Evolutionary conservation across 2,329 filamentous ascomycete species (phyloP).

Genomic region (Lanzia echinophila): DNA sequence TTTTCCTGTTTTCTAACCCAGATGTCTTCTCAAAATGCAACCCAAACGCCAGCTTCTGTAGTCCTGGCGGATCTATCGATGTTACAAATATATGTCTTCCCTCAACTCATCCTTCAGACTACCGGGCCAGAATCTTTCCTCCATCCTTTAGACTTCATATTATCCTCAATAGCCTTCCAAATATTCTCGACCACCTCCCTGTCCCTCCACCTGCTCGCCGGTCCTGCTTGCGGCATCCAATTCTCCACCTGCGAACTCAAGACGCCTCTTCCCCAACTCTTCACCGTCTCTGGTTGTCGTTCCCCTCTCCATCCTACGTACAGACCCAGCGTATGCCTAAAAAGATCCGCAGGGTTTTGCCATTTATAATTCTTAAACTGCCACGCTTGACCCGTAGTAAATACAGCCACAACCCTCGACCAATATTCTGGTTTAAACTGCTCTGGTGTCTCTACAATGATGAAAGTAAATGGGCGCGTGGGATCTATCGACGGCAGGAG

Average conservation of each 20-base stretch:
- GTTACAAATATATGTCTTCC: background rate
- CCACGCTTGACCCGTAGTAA: constrained; percentile 96
- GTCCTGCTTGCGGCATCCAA: constrained; percentile 52
- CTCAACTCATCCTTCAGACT: background rate
- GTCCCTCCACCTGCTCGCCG: constrained; percentile 65
- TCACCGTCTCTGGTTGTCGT: constrained; percentile 67
- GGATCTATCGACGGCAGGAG: constrained; percentile 65
- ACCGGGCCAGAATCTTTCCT: constrained; percentile 59
- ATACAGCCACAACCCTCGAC: constrained; percentile 89
- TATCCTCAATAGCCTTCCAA: constrained; percentile 81
- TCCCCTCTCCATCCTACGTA: constrained; percentile 92
- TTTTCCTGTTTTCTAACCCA: background rate
- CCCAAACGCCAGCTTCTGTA: constrained; percentile 4
- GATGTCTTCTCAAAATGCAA: background rate
- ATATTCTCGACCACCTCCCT: constrained; percentile 88
- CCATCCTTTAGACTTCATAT: constrained; percentile 85
- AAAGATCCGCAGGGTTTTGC: constrained; percentile 80
- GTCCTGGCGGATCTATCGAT: background rate
- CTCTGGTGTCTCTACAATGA: constrained; percentile 86
- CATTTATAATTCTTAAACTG: constrained; percentile 99
- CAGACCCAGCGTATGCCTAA: constrained; percentile 78
- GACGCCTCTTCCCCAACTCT: constrained; percentile 80
- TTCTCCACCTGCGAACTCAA: constrained; percentile 76
- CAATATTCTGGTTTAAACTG: constrained; percentile 98
- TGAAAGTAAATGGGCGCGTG: constrained; percentile 75